Evolutionary conservation across 495 filamentous ascomycete genomes (phyloP), one percentile per base, ranked within the genome.

Genomic region (Trichoderma gamsii): DNA sequence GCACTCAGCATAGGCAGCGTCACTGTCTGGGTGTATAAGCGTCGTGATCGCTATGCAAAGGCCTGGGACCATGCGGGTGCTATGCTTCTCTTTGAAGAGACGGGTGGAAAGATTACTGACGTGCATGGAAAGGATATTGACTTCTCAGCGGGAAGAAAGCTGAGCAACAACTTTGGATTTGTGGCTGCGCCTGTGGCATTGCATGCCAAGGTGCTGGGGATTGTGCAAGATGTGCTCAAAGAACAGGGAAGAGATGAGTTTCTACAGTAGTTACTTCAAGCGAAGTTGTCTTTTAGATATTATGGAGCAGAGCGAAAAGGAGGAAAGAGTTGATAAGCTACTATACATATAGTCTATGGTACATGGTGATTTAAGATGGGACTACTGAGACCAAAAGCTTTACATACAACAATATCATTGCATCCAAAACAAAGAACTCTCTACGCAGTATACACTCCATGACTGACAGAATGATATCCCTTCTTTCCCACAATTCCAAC

Each of bases 61-160:
- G 79, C 89, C 18, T 91, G 89, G 89, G 89, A 91, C 70, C 89
- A 91, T 75, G 84, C 86, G 0, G 89, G 88, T 9, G 88, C 87
- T 0, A 87, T 89, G 83, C 74, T 91, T 32, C 78, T 90, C 41
- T 88, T 85, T 61, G 79, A 86, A 74, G 89, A 91, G 71, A 76
- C 87, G 2, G 89, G 89, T 0, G 86, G 85, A 38, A 78, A 78
- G 66, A 80, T 91, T 21, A 89, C 84, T 0, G 88, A 91, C 70
- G 75, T 90, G 2, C 76, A 86, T 64, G 83, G 87, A 4, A 82
- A 78, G 66, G 77, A 79, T 9, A 81, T 85, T 69, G 79, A 86
- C 72, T 75, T 81, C 72, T 66, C 64, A 15, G 70, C 70, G 5
- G 81, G 81, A 51, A 74, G 83, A 70, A 79, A 78, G 70, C 75